Evolutionary conservation across 1,284 basidiomycete species (phyloP).

Genomic region (Ceratobasidium sp.): DNA sequence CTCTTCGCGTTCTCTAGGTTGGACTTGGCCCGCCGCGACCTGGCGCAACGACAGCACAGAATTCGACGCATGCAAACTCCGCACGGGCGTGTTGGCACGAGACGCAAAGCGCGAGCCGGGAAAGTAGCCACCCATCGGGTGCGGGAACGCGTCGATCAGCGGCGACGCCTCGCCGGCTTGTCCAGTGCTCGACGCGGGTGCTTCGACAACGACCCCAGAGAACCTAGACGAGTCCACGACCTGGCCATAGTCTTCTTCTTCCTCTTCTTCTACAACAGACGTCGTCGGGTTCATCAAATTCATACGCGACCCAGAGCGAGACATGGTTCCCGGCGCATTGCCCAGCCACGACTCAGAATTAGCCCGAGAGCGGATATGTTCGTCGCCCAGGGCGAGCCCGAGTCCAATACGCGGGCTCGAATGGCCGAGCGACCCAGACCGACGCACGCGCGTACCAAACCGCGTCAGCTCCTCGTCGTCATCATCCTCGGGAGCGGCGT

Average conservation of each 20-base stretch:
- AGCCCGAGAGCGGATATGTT: conserved; percentile 8
- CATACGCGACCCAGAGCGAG: conserved; percentile 39
- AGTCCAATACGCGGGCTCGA: conserved; percentile 25
- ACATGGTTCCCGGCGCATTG: conserved; percentile 3
- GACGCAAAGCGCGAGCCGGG: conserved; percentile 38
- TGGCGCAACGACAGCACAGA: conserved; percentile 26
- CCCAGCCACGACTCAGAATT: conserved; percentile 21
- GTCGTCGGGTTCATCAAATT: conserved; percentile 23
- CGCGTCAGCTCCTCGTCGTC: conserved; percentile 28
- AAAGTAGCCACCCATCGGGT: conserved; percentile 40
- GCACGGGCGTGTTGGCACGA: conserved; percentile 26
- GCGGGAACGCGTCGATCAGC: conserved; percentile 33
- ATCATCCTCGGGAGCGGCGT: conserved; percentile 29
- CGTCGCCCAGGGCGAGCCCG: conserved; percentile 11
- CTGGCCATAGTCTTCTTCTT: conserved; percentile 41
- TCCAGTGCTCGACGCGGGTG: not conserved
- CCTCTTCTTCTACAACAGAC: conserved; percentile 29
- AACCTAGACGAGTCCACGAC: conserved; percentile 25
- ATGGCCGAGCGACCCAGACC: conserved; percentile 22
- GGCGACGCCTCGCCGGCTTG: conserved; percentile 19
- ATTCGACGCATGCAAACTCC: conserved; percentile 10
- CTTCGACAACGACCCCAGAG: conserved; percentile 6
- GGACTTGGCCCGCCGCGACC: conserved; percentile 11
- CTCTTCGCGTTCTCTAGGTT: not conserved
- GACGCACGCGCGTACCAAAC: conserved; percentile 10